Percentiles rank a stretch among this genome's conserved stretches.
Evolutionary conservation across 2,329 filamentous ascomycete genomes (phyloP).

Genomic region (Xylaria sp.): DNA sequence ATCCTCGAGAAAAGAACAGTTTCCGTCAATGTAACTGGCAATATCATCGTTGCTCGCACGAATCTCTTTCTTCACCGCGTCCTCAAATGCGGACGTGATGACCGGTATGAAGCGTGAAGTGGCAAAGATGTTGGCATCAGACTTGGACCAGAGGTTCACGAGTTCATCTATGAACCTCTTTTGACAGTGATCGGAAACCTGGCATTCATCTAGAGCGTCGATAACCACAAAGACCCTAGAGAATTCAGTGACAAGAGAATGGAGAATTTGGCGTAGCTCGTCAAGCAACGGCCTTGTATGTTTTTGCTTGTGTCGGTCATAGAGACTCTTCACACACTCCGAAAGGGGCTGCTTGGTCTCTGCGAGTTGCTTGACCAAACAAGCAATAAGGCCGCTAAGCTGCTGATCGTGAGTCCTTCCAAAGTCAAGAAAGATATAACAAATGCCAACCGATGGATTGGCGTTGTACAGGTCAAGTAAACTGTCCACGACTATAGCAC

Average conservation of each 20-base stretch:
- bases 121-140: slow-evolving; percentile 4
- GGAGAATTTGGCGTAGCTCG: background rate
- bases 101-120: slow-evolving; percentile 6
- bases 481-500: slow-evolving; percentile 37
- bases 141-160: background rate
- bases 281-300: slow-evolving; percentile 23
- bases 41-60: slow-evolving; percentile 8
- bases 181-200: background rate
- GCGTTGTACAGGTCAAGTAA: slow-evolving; percentile 28
- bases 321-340: background rate
- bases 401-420: slow-evolving; percentile 28
- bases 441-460: slow-evolving; percentile 31
- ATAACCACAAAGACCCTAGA: slow-evolving; percentile 7
- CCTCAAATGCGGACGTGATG: background rate
- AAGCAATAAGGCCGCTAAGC: slow-evolving; percentile 30
- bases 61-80: background rate
- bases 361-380: slow-evolving; percentile 37
- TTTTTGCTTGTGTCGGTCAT: background rate
- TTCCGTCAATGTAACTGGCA: background rate
- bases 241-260: background rate
- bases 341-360: slow-evolving; percentile 7
- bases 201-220: slow-evolving; percentile 13
- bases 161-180: slow-evolving; percentile 1
- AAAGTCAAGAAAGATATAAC: slow-evolving; percentile 45
- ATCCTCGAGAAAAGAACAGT: slow-evolving; percentile 9